phyloP scores from a whole-genome alignment of 495 filamentous ascomycete species.

The Podospora pseudoanserina region DNA sequence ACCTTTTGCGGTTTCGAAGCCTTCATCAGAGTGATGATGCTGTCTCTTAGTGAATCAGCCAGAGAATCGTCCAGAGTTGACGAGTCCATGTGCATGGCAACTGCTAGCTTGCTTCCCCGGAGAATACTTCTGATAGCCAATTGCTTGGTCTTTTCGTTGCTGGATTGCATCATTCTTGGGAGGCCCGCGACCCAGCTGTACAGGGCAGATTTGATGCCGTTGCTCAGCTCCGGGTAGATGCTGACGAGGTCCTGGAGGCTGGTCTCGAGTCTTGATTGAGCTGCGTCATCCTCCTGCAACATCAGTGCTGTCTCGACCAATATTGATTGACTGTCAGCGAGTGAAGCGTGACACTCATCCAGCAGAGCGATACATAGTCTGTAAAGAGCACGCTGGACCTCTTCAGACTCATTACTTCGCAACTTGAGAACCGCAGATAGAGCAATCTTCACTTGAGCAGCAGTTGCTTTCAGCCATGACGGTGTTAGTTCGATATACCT shows the following conservation, averaged over 20 bases:
- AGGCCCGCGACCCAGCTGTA: conserved; percentile 79
- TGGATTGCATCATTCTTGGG: conserved; percentile 77
- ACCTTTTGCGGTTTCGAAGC: conserved; percentile 33
- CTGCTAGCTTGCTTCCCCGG: conserved; percentile 65
- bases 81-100: conserved; percentile 61
- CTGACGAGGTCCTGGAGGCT: conserved; percentile 57
- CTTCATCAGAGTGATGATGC: conserved; percentile 47
- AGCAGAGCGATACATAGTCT: conserved; percentile 69
- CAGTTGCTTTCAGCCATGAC: conserved; percentile 79
- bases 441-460: conserved; percentile 79
- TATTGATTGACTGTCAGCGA: conserved; percentile 64
- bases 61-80: conserved; percentile 66
- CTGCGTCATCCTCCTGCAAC: conserved; percentile 54
- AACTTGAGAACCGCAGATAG: conserved; percentile 73
- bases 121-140: conserved; percentile 69
- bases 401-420: conserved; percentile 65
- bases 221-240: conserved; percentile 61
- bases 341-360: conserved; percentile 70
- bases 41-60: conserved; percentile 59
- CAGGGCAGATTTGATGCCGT: conserved; percentile 65
- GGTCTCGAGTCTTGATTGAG: conserved; percentile 40
- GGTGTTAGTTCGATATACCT: conserved; percentile 37
- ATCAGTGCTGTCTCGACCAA: conserved; percentile 79
- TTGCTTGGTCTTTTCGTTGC: conserved; percentile 73
- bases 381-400: conserved; percentile 66